Percentiles rank a stretch among this genome's conserved stretches.
Evolutionary conservation across 2,329 filamentous ascomycete genomes (phyloP).

Genomic region (Aspergillus fumigatiaffinis): DNA sequence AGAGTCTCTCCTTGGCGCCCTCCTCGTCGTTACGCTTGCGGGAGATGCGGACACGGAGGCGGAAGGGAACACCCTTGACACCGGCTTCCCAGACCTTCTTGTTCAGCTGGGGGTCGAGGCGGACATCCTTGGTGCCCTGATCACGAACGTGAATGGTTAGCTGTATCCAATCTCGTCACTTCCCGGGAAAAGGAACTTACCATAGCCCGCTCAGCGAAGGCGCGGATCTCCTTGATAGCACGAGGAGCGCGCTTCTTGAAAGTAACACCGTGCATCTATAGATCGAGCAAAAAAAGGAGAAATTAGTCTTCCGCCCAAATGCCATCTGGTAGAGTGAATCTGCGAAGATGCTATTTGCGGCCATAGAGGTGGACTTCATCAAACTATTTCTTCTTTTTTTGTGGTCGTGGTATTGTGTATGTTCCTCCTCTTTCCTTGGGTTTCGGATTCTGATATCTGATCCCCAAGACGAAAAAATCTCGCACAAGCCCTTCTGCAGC

Average conservation of each 20-base stretch:
- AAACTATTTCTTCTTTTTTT: conserved; percentile 57
- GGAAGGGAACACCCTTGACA: conserved; percentile 97
- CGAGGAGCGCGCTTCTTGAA: conserved; percentile 99
- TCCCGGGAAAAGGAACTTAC: conserved; percentile 57
- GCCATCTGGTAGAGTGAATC: conserved; percentile 30
- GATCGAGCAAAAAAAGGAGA: conserved; percentile 32
- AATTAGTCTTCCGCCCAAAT: conserved; percentile 68
- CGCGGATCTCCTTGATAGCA: conserved; percentile 99
- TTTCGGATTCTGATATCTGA: conserved; percentile 1
- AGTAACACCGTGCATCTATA: conserved; percentile 87
- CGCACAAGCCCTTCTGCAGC: background rate
- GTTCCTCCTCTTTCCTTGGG: background rate
- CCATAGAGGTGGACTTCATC: conserved; percentile 65
- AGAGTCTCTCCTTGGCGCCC: conserved; percentile 98
- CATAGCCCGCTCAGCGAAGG: conserved; percentile 91
- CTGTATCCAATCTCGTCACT: background rate
- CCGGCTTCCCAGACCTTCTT: conserved; percentile 99
- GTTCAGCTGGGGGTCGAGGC: conserved; percentile 97
- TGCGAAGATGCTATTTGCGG: conserved; percentile 27
- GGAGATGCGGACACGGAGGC: conserved; percentile 96
- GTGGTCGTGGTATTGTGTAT: conserved; percentile 11
- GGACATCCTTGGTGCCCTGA: conserved; percentile 94
- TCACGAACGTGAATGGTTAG: conserved; percentile 3
- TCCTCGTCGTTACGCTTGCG: conserved; percentile 99
- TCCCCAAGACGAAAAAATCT: background rate